These are phyloP conservation scores for Boletus eberwhitei DNA, from an alignment of 768 basidiomycete genomes.

Conservation along the genomic window DNA sequence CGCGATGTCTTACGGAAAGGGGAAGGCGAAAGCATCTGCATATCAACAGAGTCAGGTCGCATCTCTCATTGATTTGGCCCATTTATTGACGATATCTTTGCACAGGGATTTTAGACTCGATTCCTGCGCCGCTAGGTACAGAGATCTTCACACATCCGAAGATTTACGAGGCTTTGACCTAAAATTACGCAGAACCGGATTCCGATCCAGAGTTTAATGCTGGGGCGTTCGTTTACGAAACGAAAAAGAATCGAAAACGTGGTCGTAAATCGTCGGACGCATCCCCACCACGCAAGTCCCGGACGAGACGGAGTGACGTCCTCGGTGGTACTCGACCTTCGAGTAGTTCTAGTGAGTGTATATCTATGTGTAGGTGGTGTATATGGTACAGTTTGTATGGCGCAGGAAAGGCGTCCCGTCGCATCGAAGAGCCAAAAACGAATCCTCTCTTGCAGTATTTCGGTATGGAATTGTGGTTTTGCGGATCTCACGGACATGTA, in stretches of 20 bases:
- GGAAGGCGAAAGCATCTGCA: conserved; percentile 8
- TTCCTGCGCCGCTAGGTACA: conserved; percentile 36
- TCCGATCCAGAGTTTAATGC: conserved; percentile 35
- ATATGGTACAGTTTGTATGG: not conserved
- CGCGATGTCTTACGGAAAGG: conserved; percentile 20
- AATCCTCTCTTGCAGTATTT: conserved; percentile 53
- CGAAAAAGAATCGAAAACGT: conserved; percentile 21
- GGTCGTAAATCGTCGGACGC: conserved; percentile 12
- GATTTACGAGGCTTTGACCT: not conserved
- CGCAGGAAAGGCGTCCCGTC: conserved; percentile 3
- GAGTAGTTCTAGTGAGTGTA: conserved; percentile 11
- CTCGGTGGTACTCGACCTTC: conserved; percentile 3
- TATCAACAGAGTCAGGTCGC: conserved; percentile 22
- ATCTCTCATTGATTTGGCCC: not conserved
- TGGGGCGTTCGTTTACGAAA: conserved; percentile 29
- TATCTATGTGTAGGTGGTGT: not conserved
- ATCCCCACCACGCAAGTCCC: conserved; percentile 18
- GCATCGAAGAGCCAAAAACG: conserved; percentile 1
- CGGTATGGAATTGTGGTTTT: conserved; percentile 29
- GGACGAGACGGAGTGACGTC: conserved; percentile 11
- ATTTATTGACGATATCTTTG: not conserved
- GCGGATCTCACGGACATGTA: not conserved
- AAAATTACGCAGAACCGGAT: conserved; percentile 23
- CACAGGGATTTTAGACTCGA: conserved; percentile 27
- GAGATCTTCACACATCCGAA: not conserved